Evolutionary conservation across 139 green algal species (phyloP).

Genomic region (Ulvella scutata): DNA sequence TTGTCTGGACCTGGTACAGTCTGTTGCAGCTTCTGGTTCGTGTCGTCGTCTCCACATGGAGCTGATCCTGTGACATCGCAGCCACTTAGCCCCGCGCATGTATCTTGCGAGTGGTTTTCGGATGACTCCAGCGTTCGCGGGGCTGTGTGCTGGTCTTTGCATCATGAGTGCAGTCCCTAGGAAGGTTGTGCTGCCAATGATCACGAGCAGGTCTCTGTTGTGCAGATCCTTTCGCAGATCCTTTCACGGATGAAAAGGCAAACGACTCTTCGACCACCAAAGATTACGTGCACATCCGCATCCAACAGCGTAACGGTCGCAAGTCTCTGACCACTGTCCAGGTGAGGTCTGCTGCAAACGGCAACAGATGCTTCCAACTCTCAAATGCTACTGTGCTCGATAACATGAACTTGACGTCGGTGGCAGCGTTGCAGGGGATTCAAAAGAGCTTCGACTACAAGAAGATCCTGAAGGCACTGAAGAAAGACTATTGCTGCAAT

Average conservation of each 20-base stretch:
- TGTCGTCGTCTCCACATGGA: too few species aligned
- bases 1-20: too few species aligned
- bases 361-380: too few species aligned
- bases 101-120: too few species aligned
- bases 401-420: not conserved
- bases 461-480: conserved; percentile 97
- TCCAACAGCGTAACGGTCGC: conserved; percentile 95
- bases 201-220: too few species aligned
- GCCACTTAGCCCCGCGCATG: too few species aligned
- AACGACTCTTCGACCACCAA: conserved; percentile 14
- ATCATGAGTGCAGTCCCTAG: too few species aligned
- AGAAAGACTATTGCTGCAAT: conserved; percentile 99
- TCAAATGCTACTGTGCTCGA: conserved; percentile 4
- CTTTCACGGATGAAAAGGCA: not conserved
- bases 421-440: conserved; percentile 45
- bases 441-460: conserved; percentile 90
- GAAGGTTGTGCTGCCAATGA: too few species aligned
- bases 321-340: conserved; percentile 96
- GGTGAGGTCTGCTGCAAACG: conserved; percentile 22
- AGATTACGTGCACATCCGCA: conserved; percentile 81
- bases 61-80: too few species aligned
- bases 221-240: not conserved
- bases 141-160: too few species aligned
- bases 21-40: too few species aligned
- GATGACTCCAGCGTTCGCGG: too few species aligned